A percentile compares a stretch with the other conserved stretches of the same genome.
These are phyloP conservation scores for Alternaria ventricosa DNA, from an alignment of 2,329 filamentous ascomycete genomes.

Conservation along the genomic window DNA sequence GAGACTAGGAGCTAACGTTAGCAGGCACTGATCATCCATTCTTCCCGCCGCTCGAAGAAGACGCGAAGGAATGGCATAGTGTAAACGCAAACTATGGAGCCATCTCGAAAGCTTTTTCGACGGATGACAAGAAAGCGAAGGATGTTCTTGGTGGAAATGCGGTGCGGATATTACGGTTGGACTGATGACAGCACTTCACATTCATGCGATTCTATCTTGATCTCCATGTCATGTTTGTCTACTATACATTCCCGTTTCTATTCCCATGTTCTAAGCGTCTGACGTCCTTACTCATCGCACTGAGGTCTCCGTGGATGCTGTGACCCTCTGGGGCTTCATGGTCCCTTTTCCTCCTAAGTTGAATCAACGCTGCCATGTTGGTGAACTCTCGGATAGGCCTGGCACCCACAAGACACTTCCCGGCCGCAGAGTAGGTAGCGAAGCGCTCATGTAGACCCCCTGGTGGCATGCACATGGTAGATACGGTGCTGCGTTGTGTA, in stretches of 20 bases:
- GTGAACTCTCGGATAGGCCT: neutral
- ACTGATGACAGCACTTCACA: neutral
- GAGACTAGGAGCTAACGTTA: slow-evolving; percentile 46
- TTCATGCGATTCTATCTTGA: neutral
- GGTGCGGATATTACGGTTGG: slow-evolving; percentile 56
- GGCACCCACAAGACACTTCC: neutral
- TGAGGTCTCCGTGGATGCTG: no score
- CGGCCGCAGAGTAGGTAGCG: neutral
- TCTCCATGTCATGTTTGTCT: no score
- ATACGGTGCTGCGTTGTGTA: neutral
- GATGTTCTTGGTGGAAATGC: slow-evolving; percentile 68
- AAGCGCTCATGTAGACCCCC: neutral
- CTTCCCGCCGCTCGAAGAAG: slow-evolving; percentile 74
- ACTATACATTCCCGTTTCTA: no score
- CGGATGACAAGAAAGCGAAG: slow-evolving; percentile 53
- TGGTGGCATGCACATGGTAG: neutral
- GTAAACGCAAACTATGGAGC: slow-evolving; percentile 66
- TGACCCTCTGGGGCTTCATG: neutral
- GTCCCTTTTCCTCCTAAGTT: neutral
- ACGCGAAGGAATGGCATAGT: slow-evolving; percentile 73
- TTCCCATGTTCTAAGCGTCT: no score
- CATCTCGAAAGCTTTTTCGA: slow-evolving; percentile 60
- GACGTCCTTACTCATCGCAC: no score
- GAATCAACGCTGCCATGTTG: neutral
- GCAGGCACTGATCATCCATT: slow-evolving; percentile 79